These are phyloP conservation scores for Botrytis byssoidea DNA, from an alignment of 2,329 filamentous ascomycete genomes.

Conservation along the genomic window DNA sequence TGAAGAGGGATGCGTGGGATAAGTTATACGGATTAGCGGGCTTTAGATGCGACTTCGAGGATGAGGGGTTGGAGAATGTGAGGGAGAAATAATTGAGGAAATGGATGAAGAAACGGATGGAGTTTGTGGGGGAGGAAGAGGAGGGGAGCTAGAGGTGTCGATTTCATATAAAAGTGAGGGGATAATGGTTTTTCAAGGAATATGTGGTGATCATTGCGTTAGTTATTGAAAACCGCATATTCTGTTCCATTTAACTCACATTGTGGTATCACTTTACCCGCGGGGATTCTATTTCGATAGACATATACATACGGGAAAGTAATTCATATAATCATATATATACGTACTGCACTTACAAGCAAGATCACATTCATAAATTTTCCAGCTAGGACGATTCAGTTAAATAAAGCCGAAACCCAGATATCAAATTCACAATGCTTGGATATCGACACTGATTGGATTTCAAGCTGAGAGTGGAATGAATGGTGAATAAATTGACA, in stretches of 20 bases:
- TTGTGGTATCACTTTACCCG: too few relatives aligned
- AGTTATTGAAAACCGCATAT: background rate
- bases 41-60: background rate
- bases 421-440: background rate
- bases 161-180: background rate
- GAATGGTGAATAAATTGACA: background rate
- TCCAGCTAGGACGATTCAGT: background rate
- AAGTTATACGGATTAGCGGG: background rate
- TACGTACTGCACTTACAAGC: background rate
- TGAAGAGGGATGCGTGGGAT: background rate
- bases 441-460: background rate
- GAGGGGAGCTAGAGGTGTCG: too few relatives aligned
- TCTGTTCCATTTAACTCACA: too few relatives aligned
- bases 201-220: background rate
- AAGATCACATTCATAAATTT: background rate
- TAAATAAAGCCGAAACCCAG: accelerated
- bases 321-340: too few relatives aligned
- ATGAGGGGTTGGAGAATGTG: background rate
- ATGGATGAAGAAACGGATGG: background rate
- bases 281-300: too few relatives aligned
- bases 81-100: background rate
- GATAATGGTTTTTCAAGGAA: background rate
- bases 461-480: background rate
- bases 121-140: too few relatives aligned
- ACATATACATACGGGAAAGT: background rate